Base-by-base conservation (phyloP, 177 flowering plant species). In the Telopea speciosissima region DNA sequence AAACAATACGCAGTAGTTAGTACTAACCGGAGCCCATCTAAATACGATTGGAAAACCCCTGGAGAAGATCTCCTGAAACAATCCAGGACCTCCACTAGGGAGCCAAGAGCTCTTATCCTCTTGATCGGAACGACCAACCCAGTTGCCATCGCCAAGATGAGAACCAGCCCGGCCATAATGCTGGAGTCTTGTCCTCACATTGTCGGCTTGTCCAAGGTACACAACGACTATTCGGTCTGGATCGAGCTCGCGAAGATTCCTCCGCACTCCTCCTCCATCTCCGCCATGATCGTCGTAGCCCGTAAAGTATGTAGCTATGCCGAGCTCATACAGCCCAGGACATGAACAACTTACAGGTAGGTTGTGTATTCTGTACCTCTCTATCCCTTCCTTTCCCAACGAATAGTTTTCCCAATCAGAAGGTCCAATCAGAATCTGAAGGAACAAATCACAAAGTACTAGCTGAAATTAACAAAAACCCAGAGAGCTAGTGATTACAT, bases 241-340 rank as follows among this genome's bases (percentile, higher is more conserved):
- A 62, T 81, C 82, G 54, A 89, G 79, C 80, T 83, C 87, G 24
- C 78, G 73, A 13, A 79, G 70, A 25, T 19, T 16, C 54, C 78
- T 78, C 62, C 83, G 85, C 45, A 84, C 88, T 3, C 69, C 70
- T 36, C 40, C 40, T 36, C 9, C 40, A 36, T 36, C 40, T 5
- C 40, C 40, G 40, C 8, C 40, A 36, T 36, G 40, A 12, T 72
- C 73, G 2, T 49, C 54, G 54, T 1, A 12, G 19, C 19, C 14
- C 1, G 79, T 61, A 24, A 24, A 75, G 49, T 71, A 68, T 11
- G 75, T 73, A 24, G 81, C 83, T 23, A 92, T 73, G 1, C 92
- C 99, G 72, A 95, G 88, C 81, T 95, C 99, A 79, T 95, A 95
- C 23, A 95, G 45, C 23, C 99, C 99, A 7, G 99, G 84, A 67